Evolutionary conservation across 2,329 filamentous ascomycete genomes (phyloP), one percentile per base, ranked within the genome.

Genomic region (Penicillium sp.): DNA sequence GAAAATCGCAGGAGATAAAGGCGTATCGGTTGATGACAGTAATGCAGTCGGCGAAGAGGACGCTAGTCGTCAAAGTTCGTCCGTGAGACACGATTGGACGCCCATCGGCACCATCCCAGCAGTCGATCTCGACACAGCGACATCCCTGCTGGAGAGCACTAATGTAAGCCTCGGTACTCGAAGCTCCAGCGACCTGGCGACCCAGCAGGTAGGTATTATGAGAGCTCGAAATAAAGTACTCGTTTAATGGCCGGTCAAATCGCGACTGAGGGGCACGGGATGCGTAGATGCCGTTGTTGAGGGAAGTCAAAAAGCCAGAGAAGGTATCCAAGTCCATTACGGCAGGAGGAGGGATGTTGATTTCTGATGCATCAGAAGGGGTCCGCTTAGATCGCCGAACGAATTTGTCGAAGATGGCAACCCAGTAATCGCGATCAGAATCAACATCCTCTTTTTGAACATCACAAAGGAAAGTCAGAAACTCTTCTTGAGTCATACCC

Each of bases 161-260:
- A 63, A 97, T 95, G 74, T 99, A 99, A 41, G 91, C 91, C 71
- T 99, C 94, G 2, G 95, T 89, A 67, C 92, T 97, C 2, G 94
- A 96, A 42, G 89, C 84, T 26, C 93, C 93, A 10, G 86, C 88
- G 2, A 97, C 86, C 70, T 99, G 94, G 49, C 92, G 86, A 13
- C 94, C 94, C 4, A 95, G 80, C 0, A 99, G 85, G 66, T 99
- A 99, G 0, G 94, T 99, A 73, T 99, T 99, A 79, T 99, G 94
- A 1, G 94, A 97, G 76, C 92, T 96, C 1, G 93, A 97, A 61
- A 99, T 94, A 77, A 91, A 96, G 73, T 99, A 99, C 69, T 97
- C 93, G 69, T 95, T 96, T 70, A 97, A 78, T 0, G 94, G 94
- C 23, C 89, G 85, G 66, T 95, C 85, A 49, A 96, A 83, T 6